phyloP scores from a whole-genome alignment of 306 rosid genomes.

The Vigna radiata region DNA sequence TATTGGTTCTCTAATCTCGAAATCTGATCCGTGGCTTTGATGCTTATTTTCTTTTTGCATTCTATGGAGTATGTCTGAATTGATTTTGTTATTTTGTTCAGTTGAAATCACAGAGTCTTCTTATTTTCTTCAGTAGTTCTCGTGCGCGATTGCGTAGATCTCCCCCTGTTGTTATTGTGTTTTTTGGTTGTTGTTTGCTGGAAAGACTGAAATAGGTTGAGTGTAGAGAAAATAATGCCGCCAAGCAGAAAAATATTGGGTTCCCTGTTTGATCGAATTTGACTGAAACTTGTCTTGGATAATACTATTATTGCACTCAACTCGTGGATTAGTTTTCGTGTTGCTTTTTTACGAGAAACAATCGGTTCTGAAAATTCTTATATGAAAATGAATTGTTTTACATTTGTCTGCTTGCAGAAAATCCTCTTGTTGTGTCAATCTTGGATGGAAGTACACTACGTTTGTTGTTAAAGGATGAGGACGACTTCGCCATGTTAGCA shows the following conservation, averaged over 20 bases:
- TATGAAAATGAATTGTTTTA: slow-evolving; percentile 1
- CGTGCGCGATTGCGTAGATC: slow-evolving; percentile 27
- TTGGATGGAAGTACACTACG: slow-evolving; percentile 81
- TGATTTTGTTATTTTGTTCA: background rate
- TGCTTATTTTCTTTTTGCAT: background rate
- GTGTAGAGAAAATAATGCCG: background rate
- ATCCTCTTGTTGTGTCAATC: slow-evolving; percentile 77
- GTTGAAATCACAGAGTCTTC: slow-evolving; percentile 1
- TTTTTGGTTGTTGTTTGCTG: slow-evolving; percentile 10
- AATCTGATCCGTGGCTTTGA: slow-evolving; percentile 31
- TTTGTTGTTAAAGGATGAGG: slow-evolving; percentile 85
- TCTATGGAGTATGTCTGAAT: background rate
- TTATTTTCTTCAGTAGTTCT: slow-evolving; percentile 18
- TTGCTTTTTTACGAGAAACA: background rate
- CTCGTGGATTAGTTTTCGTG: slow-evolving; percentile 8
- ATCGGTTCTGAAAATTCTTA: slow-evolving; percentile 3
- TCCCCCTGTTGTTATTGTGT: background rate
- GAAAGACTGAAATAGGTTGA: background rate
- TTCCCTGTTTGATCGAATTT: slow-evolving; percentile 23
- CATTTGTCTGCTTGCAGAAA: slow-evolving; percentile 58
- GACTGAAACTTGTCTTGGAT: slow-evolving; percentile 26
- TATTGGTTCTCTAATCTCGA: slow-evolving; percentile 26
- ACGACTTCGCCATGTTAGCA: slow-evolving; percentile 93
- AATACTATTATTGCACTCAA: background rate
- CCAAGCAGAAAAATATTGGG: background rate